Evolutionary conservation across 441 rosid genomes (phyloP).

Genomic region (Aquilaria agallochum): DNA sequence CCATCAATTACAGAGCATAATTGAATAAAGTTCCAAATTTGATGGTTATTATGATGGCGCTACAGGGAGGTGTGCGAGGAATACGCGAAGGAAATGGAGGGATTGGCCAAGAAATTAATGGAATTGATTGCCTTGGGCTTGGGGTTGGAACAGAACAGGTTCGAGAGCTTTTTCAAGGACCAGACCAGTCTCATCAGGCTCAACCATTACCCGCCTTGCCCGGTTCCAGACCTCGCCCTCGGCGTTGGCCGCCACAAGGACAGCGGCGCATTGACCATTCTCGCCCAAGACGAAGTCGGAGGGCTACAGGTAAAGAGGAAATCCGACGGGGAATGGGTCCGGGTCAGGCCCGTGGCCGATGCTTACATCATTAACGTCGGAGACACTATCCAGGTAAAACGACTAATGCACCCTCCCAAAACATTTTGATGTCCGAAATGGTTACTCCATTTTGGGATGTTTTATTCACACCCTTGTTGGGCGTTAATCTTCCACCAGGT

Average conservation of each 20-base stretch:
- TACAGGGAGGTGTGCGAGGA: conserved; percentile 47
- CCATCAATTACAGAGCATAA: not conserved
- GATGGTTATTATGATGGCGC: not conserved
- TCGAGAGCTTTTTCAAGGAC: conserved; percentile 35
- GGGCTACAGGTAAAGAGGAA: conserved; percentile 52
- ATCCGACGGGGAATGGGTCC: conserved; percentile 56
- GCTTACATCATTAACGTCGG: conserved; percentile 52
- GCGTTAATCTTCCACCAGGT: conserved; percentile 23
- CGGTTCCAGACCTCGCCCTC: conserved; percentile 46
- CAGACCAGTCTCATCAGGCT: conserved; percentile 42
- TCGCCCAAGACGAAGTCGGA: conserved; percentile 52
- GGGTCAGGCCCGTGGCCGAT: conserved; percentile 32
- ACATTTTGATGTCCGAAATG: too few relatives aligned
- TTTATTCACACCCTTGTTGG: not conserved
- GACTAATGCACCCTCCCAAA: too few relatives aligned
- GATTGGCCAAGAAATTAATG: conserved; percentile 37
- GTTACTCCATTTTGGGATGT: too few relatives aligned
- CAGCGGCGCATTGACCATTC: conserved; percentile 36
- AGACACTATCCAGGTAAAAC: conserved; percentile 39
- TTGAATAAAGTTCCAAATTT: not conserved
- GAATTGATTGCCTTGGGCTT: conserved; percentile 45
- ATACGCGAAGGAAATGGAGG: conserved; percentile 37
- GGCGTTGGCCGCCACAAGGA: conserved; percentile 61
- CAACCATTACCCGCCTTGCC: conserved; percentile 57
- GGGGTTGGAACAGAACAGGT: conserved; percentile 32